A percentile compares a stretch with the other conserved stretches of the same genome.
Conservation (phyloP, 371 early-diverging fungal genomes). For the Mucor indicus region DNA sequence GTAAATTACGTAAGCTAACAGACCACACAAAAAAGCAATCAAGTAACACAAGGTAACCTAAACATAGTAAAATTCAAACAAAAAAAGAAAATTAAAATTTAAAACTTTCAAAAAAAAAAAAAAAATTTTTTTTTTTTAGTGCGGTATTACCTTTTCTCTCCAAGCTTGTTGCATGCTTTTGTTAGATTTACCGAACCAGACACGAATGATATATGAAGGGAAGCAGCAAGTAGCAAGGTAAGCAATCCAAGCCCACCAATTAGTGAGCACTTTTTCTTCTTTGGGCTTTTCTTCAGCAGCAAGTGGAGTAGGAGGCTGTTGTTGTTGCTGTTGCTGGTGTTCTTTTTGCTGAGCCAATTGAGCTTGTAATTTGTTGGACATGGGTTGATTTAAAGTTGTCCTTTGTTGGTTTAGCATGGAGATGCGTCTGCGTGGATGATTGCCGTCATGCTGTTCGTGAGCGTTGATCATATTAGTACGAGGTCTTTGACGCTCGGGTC, state of each 20-base stretch:
- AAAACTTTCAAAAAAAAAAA: not conserved
- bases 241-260: conserved; percentile 52
- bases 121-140: not conserved
- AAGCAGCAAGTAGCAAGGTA: conserved; percentile 52
- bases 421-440: not conserved
- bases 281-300: conserved; percentile 29
- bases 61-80: too few species aligned
- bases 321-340: too few species aligned
- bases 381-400: conserved; percentile 22
- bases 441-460: not conserved
- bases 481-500: conserved; percentile 49
- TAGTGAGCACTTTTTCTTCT: conserved; percentile 43
- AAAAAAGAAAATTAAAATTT: not conserved
- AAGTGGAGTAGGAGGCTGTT: conserved; percentile 19
- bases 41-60: conserved; percentile 65
- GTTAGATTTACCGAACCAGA: conserved; percentile 41
- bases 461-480: conserved; percentile 18
- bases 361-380: conserved; percentile 29
- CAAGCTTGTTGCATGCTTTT: conserved; percentile 61
- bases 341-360: conserved; percentile 24
- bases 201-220: conserved; percentile 46
- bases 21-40: conserved; percentile 62
- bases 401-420: not conserved
- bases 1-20: conserved; percentile 72
- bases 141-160: conserved; percentile 58